Conservation (phyloP, 805 yeast genomes). For the Saccharomycopsis sp. region DNA sequence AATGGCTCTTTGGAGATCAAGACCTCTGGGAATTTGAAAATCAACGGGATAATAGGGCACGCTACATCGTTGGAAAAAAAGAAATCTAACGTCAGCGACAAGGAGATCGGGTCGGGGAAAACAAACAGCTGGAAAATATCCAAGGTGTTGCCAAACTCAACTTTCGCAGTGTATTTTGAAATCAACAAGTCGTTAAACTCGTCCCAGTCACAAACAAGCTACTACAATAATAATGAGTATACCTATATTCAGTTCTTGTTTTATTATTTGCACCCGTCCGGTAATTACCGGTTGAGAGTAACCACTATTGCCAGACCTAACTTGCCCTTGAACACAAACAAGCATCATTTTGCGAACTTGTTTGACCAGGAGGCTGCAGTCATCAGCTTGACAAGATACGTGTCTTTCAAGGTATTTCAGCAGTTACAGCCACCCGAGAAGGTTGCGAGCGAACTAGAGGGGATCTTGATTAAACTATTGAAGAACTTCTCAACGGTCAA, state of each 20-base stretch:
- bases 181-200: constrained; percentile 26
- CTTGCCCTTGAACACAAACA: constrained; percentile 8
- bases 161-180: constrained; percentile 55
- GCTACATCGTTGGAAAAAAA: constrained; percentile 40
- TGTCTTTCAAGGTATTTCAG: constrained; percentile 61
- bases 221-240: background rate
- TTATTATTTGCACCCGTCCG: constrained; percentile 92
- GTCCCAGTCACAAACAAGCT: background rate
- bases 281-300: constrained; percentile 80
- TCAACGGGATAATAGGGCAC: constrained; percentile 59
- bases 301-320: constrained; percentile 57
- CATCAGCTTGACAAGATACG: constrained; percentile 84
- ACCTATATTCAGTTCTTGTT: constrained; percentile 71
- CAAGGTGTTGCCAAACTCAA: constrained; percentile 46
- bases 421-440: constrained; percentile 87
- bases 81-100: constrained; percentile 30
- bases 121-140: constrained; percentile 58
- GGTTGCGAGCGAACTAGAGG: constrained; percentile 89
- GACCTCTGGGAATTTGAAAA: constrained; percentile 41
- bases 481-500: constrained; percentile 90
- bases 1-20: constrained; percentile 57
- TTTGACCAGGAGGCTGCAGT: constrained; percentile 99
- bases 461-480: constrained; percentile 82
- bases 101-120: constrained; percentile 40
- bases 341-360: constrained; percentile 44